Base-by-base conservation (phyloP, 1,284 basidiomycete genomes). In the Fomitopsis schrenkii region DNA sequence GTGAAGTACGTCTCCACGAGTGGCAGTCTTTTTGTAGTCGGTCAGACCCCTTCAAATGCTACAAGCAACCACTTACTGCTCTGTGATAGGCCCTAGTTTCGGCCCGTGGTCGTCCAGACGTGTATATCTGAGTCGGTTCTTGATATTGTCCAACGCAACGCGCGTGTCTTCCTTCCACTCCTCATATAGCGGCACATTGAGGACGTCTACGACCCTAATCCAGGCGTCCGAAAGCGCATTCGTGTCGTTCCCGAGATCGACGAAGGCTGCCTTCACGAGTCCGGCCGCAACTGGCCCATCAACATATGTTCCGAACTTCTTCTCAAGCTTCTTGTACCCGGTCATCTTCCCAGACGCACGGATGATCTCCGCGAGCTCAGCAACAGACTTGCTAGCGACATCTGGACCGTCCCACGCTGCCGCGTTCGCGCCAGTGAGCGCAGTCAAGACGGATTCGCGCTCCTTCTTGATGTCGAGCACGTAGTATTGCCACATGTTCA, bases 1-100 rank as follows among this genome's bases (percentile, higher is more conserved):
- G 95, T 97, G 75, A 98, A 98, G 76, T 97, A 96, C 1, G 83
- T 77, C 71, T 97, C 95, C 50, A 94, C 88, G 41, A 98, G 79
- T 17, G 95, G 94, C 33, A 80, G 82, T 38, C 94, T 96, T 81
- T 38, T 94, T 96, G 64, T 14, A 12, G 35, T 36, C 7, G 38
- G 38, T 33, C 53, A 54, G 52, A 38, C 28, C 63, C 26, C 61
- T 48, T 63, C 40, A 28, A 38, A 41, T 59, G 42, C 35, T 22
- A 40, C 59, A 53, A 50, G 6, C 7, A 30, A 52, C 33, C 0
- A 42, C 89, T 75, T 68, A 95, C 93, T 82, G 74, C 68, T 80
- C 81, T 10, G 84, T 87, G 66, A 98, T 94, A 65, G 87, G 82
- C 5, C 94, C 95, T n/a, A 94, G 70, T 71, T 86, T 90, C 1